Base-by-base conservation (phyloP, 495 filamentous ascomycete genomes). In the Aspergillus funiculosus region DNA sequence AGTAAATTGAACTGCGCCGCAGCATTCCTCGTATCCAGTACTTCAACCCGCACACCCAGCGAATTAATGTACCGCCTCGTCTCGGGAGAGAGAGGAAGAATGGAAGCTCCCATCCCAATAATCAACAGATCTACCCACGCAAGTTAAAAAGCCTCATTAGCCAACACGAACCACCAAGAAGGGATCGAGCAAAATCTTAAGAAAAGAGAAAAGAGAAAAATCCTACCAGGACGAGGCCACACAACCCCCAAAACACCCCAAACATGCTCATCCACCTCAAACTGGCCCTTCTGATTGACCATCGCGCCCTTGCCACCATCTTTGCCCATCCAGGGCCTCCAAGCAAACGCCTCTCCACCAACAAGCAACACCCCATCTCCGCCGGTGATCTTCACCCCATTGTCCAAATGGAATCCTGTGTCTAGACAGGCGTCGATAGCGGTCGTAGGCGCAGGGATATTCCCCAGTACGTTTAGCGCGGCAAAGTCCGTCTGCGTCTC, bases 11-110 rank as follows among this genome's bases (percentile, higher is more conserved):
- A 94, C 70, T 90, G 88, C 42, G 88, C 83, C 13, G 90, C 89
- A 15, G 92, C 92, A 69, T 96, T 96, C 46, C 88, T 72, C 26
- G 92, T 99, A 71, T 96, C 92, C 61, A 87, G 77, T 9, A 96
- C 76, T 56, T 99, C 92, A 20, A 97, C 69, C 48, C 87, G 74
- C 46, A 99, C 83, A 0, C 92, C 92, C 43, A 97, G 51, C 17
- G 75, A 75, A 54, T 81, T 84, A 43, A 99, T 80, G 50, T 77
- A 69, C 47, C 72, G 69, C 52, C 85, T 78, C 38, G 85, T 85
- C 49, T 79, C 74, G 1, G 87, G 84, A n/a, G 84, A 81, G 5
- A 97, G 56, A 3, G 89, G 87, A 36, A 80, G 64, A 26, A 89
- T 85, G 11, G 72, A 68, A 4, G 73, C 73, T n/a, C 92, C 92